Evolutionary conservation across 345 rosid species (phyloP).

Genomic region (Eucalyptus pumila): DNA sequence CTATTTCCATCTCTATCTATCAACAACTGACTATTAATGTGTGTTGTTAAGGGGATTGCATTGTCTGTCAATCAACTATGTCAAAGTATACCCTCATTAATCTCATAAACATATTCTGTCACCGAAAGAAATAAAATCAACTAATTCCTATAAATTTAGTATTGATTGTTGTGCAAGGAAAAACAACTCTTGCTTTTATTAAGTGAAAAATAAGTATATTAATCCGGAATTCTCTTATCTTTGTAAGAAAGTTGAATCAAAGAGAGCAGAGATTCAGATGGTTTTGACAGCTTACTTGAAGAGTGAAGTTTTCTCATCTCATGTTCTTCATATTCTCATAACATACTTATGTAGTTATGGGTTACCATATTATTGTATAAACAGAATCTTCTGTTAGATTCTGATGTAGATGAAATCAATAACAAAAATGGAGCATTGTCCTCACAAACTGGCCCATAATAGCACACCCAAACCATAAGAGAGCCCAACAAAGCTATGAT

Average conservation of each 20-base stretch:
- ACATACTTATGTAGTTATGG: background rate
- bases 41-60: background rate
- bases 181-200: background rate
- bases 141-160: background rate
- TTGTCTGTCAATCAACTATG: background rate
- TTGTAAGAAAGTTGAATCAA: background rate
- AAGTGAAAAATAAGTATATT: background rate
- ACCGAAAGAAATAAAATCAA: background rate
- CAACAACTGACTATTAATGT: background rate
- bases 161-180: background rate
- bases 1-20: background rate
- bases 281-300: background rate
- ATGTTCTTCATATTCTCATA: background rate
- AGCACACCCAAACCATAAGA: background rate
- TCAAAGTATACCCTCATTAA: background rate
- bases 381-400: background rate
- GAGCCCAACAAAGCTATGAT: background rate
- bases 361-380: background rate
- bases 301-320: background rate
- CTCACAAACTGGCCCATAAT: background rate
- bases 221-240: background rate
- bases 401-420: background rate
- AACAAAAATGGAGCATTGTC: background rate
- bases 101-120: background rate
- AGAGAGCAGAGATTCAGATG: background rate